Evolutionary conservation across 441 rosid genomes (phyloP), one percentile per base, ranked within the genome.

Genomic region (Lepidium campestre): DNA sequence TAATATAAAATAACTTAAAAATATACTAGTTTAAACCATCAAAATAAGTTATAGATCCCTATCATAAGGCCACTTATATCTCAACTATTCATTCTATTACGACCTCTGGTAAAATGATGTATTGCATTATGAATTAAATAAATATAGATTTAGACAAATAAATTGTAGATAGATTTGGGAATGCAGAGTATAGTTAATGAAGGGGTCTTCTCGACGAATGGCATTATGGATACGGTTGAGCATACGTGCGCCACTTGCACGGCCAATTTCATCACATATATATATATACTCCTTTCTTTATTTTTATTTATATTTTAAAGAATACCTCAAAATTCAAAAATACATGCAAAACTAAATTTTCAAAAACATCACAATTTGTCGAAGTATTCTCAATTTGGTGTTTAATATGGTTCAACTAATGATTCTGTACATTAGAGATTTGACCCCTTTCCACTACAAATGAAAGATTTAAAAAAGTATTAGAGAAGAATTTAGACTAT

Each of bases 161-260:
- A 35, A 45, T 13, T 57, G 31, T 36, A 5, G 18, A 10, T 41
- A 25, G 61, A 59, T 59, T 39, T 59, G 36, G 19, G 34, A 29
- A 37, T 20, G 25, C 14, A 9, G 14, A 9, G 42, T 14, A 31
- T 31, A 31, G 27, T 14, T 4, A 14, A 68, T 11, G 60, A 40
- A 49, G 8, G 59, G 53, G 39, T 35, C 49, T 70, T 54, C 62
- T 62, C 62, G 11, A 44, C 62, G 62, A 44, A 44, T 62, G 48
- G 47, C 31, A 63, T 8, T 62, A 47, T 57, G 47, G 32, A 40
- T 64, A 71, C 60, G 66, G 66, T 57, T 65, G 65, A 31, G 65
- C 53, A 71, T 63, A 71, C 37, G 59, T 71, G 65, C 48, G 54
- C 65, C 65, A 64, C 46, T 46, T 63, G 53, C 53, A 71, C 45